Conservation (phyloP, 2,329 filamentous ascomycete species). For the Cladophialophora chaetospira region DNA sequence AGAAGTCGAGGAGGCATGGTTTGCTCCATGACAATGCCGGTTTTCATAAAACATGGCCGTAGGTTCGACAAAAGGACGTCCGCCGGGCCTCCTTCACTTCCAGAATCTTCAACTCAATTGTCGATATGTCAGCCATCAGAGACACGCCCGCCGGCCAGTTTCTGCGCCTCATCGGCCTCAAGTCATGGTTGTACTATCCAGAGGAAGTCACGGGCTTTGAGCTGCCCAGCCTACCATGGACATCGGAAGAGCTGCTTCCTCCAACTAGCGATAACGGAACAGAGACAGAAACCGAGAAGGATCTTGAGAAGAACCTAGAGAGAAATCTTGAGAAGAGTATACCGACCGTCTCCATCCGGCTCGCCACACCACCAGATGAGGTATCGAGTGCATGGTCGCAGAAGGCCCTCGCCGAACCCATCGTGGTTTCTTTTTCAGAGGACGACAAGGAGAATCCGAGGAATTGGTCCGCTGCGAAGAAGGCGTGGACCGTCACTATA, state of each 20-base stretch:
- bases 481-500: slow-evolving; percentile 45
- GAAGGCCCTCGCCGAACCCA: slow-evolving; percentile 15
- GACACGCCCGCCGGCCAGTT: slow-evolving; percentile 25
- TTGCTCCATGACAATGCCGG: not conserved
- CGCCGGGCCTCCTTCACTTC: not conserved
- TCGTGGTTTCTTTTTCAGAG: slow-evolving; percentile 41
- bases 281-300: slow-evolving; percentile 15
- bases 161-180: slow-evolving; percentile 21
- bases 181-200: slow-evolving; percentile 18
- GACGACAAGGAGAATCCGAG: slow-evolving; percentile 51
- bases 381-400: slow-evolving; percentile 7
- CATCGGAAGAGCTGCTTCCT: slow-evolving; percentile 7
- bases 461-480: slow-evolving; percentile 42
- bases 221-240: slow-evolving; percentile 12
- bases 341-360: slow-evolving; percentile 1
- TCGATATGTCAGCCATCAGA: slow-evolving; percentile 14
- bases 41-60: slow-evolving; percentile 2
- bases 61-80: not conserved
- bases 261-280: not conserved
- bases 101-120: not conserved
- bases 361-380: slow-evolving; percentile 8
- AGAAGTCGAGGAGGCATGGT: not conserved
- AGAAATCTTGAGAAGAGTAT: slow-evolving; percentile 17
- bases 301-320: no score
- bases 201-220: slow-evolving; percentile 22